Evolutionary conservation across 2,329 filamentous ascomycete genomes (phyloP).

Genomic region (Clarireedia homoeocarpa): DNA sequence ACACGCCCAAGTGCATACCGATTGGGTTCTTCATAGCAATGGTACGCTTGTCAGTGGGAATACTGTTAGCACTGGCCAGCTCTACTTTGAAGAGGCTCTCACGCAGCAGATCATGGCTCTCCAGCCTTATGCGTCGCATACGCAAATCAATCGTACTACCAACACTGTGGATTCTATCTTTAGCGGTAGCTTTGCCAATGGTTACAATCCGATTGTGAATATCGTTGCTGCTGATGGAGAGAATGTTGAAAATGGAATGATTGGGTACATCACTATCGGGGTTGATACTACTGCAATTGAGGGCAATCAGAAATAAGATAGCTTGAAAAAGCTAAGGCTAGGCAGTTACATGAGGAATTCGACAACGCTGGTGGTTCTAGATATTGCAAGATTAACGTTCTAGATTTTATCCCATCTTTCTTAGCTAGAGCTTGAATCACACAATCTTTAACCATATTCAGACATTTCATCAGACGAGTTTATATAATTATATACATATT

Average conservation of each 20-base stretch:
- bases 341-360: no score
- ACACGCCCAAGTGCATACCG: conserved; percentile 39
- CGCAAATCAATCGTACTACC: conserved; percentile 33
- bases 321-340: no score
- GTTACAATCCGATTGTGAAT: conserved; percentile 28
- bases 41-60: conserved; percentile 42
- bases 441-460: no score
- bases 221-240: conserved; percentile 30
- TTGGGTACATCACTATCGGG: conserved; percentile 33
- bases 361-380: no score
- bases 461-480: no score
- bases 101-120: conserved; percentile 41
- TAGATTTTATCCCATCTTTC: no score
- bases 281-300: conserved; percentile 14
- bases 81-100: conserved; percentile 56
- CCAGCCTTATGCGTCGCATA: conserved; percentile 40
- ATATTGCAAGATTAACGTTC: no score
- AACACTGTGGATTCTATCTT: conserved; percentile 21
- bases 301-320: neutral
- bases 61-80: conserved; percentile 48
- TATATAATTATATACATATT: no score
- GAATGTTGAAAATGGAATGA: conserved; percentile 30
- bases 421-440: no score
- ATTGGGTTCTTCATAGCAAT: conserved; percentile 31
- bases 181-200: conserved; percentile 9